A percentile compares a stretch with the other conserved stretches of the same genome.
Conservation (phyloP, 225 moss, liverwort and hornwort species). For the Sphagnum tenellum region DNA sequence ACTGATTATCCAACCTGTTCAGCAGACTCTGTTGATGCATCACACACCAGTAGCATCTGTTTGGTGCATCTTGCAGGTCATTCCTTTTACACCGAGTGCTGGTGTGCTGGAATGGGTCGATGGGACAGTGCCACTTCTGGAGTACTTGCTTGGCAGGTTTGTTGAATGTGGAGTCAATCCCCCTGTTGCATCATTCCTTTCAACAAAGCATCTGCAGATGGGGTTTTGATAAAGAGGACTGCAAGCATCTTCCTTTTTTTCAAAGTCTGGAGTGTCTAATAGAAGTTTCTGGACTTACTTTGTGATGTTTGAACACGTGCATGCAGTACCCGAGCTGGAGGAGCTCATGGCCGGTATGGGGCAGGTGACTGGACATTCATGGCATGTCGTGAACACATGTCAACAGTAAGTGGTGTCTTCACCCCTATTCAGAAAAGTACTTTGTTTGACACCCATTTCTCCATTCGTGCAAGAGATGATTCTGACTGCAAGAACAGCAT, state of each 20-base stretch:
- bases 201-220: no score
- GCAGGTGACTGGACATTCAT: constrained; percentile 79
- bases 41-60: background rate
- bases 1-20: no score
- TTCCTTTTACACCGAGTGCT: constrained; percentile 97
- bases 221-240: no score
- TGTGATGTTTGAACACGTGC: constrained; percentile 10
- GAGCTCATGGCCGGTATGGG: constrained; percentile 92
- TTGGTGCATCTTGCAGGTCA: constrained; percentile 38
- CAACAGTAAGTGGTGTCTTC: constrained; percentile 37
- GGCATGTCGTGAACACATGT: constrained; percentile 81
- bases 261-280: no score
- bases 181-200: constrained; percentile 5
- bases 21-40: background rate
- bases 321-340: constrained; percentile 62
- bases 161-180: background rate
- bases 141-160: constrained; percentile 86
- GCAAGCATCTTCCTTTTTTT: no score
- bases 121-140: constrained; percentile 85
- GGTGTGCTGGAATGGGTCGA: constrained; percentile 99
- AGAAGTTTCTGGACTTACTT: background rate
- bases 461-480: no score
- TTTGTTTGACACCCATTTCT: no score
- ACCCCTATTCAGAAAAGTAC: no score
- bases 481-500: no score